Base-by-base conservation (phyloP, 225 moss, liverwort and hornwort genomes). In the Bryum argenteum region DNA sequence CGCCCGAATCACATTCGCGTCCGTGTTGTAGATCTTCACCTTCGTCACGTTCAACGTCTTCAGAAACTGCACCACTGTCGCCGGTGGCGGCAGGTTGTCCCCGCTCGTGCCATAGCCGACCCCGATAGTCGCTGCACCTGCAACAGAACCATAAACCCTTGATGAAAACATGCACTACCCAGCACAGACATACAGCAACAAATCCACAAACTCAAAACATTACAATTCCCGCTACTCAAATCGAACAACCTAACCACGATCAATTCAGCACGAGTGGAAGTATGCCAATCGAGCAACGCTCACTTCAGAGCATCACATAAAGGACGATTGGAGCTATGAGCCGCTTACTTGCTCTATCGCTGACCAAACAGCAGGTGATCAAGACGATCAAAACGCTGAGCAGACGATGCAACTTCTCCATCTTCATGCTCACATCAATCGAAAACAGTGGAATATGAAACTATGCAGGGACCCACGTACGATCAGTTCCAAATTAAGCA, bases 21-120 rank as follows among this genome's bases (percentile, higher is more conserved):
- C 85, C 0, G 83, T 37, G 60, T 81, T 78, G 74, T 85, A 89
- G 3, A 89, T 83, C 54, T 83, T 89, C 63, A 89, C 88, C 61
- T 81, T 75, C 11, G 21, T 78, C 8, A 89, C 80, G 38, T 85
- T 83, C 24, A 80, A 44, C 6, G 85, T 56, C 48, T 80, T 80
- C 3, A 89, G 82, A 47, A 89, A 82, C 5, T 60, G 58, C 39
- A 83, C 83, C 22, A 83, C 88, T 54, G 83, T 73, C 0, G 73
- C 69, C 2, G 88, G 50, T 0, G 85, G 11, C 0, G 88, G 88
- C 0, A 89, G 85, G 65, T 89, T 83, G 65, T 89, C 76, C 6
- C 80, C 88, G 22, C 78, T 78, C 11, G 80, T 83, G 38, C 88
- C 88, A 45, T 89, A 89, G 66, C 61, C 80, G 0, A 89, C 43